Base-by-base conservation (phyloP, 148 eudicot species). In the Hydrangea macrophylla region DNA sequence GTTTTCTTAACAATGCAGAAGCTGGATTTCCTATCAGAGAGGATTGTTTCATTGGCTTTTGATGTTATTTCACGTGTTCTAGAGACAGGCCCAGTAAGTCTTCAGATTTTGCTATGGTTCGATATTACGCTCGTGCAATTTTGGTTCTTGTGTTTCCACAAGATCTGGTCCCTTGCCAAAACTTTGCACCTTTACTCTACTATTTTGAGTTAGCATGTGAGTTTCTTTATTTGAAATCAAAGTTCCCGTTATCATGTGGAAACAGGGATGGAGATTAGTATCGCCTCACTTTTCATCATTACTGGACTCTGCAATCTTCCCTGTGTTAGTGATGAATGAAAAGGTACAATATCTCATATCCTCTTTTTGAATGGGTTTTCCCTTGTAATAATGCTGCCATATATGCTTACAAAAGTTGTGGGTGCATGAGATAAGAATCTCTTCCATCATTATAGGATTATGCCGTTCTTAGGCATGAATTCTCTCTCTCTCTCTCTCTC, bases 51-150 rank as follows among this genome's bases (percentile, higher is more conserved):
- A 48, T 78, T 85, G 73, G 86, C 96, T 28, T 86, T 89, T 74
- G 96, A 89, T 68, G 89, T 84, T 70, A 76, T 89, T 62, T 86
- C 96, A 35, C 92, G 79, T 69, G 77, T 89, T 37, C 82, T 89
- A 45, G 92, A 89, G 84, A 86, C 92, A 35, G 92, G 96, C 39
- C 89, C 92, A 7, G 91, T 89, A 79, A 89, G 91, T 74, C 75
- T 27, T 33, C 22, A 50, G 24, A 9, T 65, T 56, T 39, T 33
- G 22, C 1, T 30, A 10, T n/a, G 13, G 24, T 67, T 35, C 51
- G 18, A 45, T 45, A 13, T 9, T 28, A 40, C 57, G 25, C 18
- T 18, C 40, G 51, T 26, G 32, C 57, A 58, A 25, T 57, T 27
- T 65, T 57, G 45, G 39, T 27, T 65, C 25, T 58, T 51, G 9